Percentiles rank a stretch among this genome's conserved stretches.
phyloP scores from a whole-genome alignment of 169 alveolate genomes.

The Plasmodium ovale region DNA sequence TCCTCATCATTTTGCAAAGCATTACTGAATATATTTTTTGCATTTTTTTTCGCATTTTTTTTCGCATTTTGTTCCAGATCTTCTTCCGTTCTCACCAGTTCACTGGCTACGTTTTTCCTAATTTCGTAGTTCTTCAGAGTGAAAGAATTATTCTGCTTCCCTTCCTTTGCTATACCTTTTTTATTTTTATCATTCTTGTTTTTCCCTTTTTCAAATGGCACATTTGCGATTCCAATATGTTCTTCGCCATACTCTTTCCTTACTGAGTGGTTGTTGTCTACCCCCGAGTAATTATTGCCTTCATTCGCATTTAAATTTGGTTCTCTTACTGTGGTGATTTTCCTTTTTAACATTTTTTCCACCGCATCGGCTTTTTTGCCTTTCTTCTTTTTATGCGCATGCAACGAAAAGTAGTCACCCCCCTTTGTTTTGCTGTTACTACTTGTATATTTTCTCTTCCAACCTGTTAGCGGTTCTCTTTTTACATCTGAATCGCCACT shows the following conservation, averaged over 20 bases:
- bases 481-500: too few species aligned
- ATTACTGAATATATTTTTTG: neutral
- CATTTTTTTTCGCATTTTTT: neutral
- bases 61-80: neutral
- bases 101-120: conserved; percentile 2
- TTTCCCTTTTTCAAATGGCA: neutral
- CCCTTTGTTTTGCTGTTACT: neutral
- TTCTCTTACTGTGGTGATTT: neutral
- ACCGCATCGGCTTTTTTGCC: neutral
- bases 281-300: neutral
- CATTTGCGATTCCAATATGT: too few species aligned
- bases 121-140: conserved; percentile 13
- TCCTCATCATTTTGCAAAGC: conserved; percentile 2
- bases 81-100: too few species aligned
- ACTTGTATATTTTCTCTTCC: too few species aligned
- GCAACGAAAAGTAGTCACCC: neutral
- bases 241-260: neutral
- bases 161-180: neutral
- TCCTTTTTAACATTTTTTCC: neutral
- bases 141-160: neutral
- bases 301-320: neutral
- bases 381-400: neutral
- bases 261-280: neutral
- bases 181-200: neutral
- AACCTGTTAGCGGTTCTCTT: too few species aligned